Conservation (phyloP, 768 basidiomycete genomes). For the Rhodotorula graminis region DNA sequence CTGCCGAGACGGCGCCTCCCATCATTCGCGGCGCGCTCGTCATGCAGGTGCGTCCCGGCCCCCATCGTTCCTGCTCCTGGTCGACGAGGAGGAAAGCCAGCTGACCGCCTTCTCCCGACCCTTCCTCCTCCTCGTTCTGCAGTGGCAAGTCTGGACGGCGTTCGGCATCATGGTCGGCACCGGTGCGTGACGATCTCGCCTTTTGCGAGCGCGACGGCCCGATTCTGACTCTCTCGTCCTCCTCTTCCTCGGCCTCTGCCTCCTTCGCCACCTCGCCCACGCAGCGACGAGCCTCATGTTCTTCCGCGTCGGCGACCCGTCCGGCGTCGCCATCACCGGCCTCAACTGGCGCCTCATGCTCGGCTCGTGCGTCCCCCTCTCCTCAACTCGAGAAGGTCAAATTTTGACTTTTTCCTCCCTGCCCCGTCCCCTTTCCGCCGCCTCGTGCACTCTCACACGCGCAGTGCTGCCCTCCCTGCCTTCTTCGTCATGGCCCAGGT, state of each 20-base stretch:
- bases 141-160: conserved; percentile 54
- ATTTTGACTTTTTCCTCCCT: no score
- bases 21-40: conserved; percentile 61
- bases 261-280: no score
- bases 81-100: no score
- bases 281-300: conserved; percentile 2
- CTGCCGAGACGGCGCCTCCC: conserved; percentile 59
- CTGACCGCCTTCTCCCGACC: no score
- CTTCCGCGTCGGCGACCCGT: conserved; percentile 8
- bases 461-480: conserved; percentile 47
- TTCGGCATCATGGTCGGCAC: conserved; percentile 1
- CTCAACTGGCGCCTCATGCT: conserved; percentile 36
- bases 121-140: no score
- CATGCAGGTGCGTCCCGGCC: conserved; percentile 55
- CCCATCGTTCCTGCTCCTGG: no score
- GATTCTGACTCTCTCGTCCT: conserved; percentile 51
- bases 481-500: background rate
- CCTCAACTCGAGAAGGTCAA: background rate
- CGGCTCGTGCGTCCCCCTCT: conserved; percentile 7
- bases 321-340: conserved; percentile 45
- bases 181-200: conserved; percentile 54
- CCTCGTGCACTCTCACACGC: background rate
- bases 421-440: no score
- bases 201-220: conserved; percentile 68
- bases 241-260: background rate